Evolutionary conservation across 169 alveolate genomes (phyloP), one percentile per base, ranked within the genome.

Genomic region (Plasmodium relictum): DNA sequence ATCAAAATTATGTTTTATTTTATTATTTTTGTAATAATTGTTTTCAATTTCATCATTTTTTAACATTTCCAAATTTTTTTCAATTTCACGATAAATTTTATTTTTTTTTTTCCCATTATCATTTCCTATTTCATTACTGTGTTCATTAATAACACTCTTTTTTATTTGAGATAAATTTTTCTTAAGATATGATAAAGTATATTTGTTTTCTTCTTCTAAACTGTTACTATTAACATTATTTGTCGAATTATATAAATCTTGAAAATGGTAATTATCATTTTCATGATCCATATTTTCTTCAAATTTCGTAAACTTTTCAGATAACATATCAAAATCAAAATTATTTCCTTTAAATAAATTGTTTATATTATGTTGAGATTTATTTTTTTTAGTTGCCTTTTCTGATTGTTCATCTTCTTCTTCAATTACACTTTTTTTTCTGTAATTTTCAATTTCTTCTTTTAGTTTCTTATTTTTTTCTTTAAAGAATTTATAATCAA

Each of bases 381-480:
- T 39, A 18, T 18, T 39, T 39, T 18, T 0, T 63, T 1, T 3
- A 4, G 54, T 24, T 56, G 65, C 3, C 20, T 20, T 4, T 52
- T 73, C 59, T 1, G 26, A 59, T 12, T 73, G 45, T n/a, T 39
- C 2, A 20, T 20, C 20, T 0, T n/a, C 20, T 31, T 12, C 16
- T 41, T 6, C 62, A 31, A 7, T 24, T 6, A 72, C 9, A 6
- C 4, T 39, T 3, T 73, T 8, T 63, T 76, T 9, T 68, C 89
- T 76, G 50, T 20, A 76, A 20, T 26, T 22, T 2, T 80, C 44
- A 37, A 80, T 80, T 80, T 80, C 90, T 3, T 80, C 71, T 68
- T 31, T 80, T 56, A 80, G n/a, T 16, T 16, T 24, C 52, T 80
- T 80, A 68, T 80, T 80, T 37, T 68, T 62, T 44, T 80, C 66